These are phyloP conservation scores for Plasmodium billcollinsi DNA, from an alignment of 169 alveolate genomes.

Conservation along the genomic window DNA sequence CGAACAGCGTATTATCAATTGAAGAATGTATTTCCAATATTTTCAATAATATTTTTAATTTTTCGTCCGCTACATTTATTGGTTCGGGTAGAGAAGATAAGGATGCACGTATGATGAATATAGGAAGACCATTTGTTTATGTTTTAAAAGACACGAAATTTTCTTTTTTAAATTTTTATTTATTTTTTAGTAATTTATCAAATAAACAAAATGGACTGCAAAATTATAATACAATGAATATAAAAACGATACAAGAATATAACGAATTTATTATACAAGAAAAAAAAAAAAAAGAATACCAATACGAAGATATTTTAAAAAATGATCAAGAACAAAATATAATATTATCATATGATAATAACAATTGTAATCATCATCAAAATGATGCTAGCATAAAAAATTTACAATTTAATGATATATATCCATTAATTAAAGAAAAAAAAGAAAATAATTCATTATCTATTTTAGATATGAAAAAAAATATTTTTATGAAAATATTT, in stretches of 20 bases:
- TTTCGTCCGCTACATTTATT: conserved; percentile 43
- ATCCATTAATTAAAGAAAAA: conserved; percentile 40
- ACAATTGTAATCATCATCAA: neutral
- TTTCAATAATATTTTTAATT: conserved; percentile 37
- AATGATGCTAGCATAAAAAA: neutral
- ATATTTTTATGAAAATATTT: neutral
- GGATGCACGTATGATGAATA: conserved; percentile 92
- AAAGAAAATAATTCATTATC: conserved; percentile 13
- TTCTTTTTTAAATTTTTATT: conserved; percentile 62
- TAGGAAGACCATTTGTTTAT: conserved; percentile 74
- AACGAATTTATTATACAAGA: conserved; percentile 4
- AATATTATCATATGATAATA: neutral
- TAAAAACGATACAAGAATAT: conserved; percentile 40
- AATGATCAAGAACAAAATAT: neutral
- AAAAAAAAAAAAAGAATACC: neutral
- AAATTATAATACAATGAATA: neutral
- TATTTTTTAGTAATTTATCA: conserved; percentile 39
- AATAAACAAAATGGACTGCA: conserved; percentile 3
- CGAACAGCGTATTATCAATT: conserved; percentile 32
- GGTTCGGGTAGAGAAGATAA: conserved; percentile 93
- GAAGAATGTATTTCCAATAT: conserved; percentile 70
- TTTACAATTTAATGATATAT: conserved; percentile 14
- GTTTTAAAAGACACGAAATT: conserved; percentile 71
- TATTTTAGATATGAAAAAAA: conserved; percentile 15
- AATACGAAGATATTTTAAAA: neutral